Conservation (phyloP, 2,329 filamentous ascomycete species). For the Colletotrichum australisinense region DNA sequence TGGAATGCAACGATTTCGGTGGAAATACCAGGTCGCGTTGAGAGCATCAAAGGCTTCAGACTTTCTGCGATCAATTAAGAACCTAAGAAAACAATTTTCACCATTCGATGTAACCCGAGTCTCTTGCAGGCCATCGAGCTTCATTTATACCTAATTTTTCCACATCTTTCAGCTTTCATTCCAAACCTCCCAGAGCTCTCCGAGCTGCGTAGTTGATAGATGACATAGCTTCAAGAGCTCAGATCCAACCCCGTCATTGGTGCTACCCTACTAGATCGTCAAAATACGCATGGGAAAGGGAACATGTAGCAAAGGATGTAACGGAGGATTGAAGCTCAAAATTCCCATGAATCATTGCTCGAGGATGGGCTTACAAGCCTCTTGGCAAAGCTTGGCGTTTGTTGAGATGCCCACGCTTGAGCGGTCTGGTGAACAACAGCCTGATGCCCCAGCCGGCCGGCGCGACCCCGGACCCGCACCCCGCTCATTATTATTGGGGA, state of each 20-base stretch:
- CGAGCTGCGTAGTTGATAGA: not conserved
- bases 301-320: constrained; percentile 7
- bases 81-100: not conserved
- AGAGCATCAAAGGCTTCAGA: not conserved
- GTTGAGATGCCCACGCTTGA: not conserved
- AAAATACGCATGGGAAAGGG: not conserved
- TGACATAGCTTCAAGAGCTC: constrained; percentile 27
- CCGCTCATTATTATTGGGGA: constrained; percentile 6
- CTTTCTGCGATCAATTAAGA: not conserved
- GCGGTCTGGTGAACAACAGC: not conserved
- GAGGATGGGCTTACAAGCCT: constrained; percentile 7
- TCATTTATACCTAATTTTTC: not conserved
- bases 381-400: constrained; percentile 32
- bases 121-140: not conserved
- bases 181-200: not conserved
- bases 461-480: not conserved
- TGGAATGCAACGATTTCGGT: not conserved
- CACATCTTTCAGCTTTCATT: not conserved
- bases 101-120: not conserved
- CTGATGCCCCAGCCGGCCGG: constrained; percentile 2
- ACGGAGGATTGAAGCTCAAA: constrained; percentile 15
- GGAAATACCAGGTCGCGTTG: no score
- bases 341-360: constrained; percentile 31
- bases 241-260: not conserved
- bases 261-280: not conserved